A percentile compares a stretch with the other conserved stretches of the same genome.
Evolutionary conservation across 2,329 filamentous ascomycete genomes (phyloP).

Genomic region (Colletotrichum euphorbiae): DNA sequence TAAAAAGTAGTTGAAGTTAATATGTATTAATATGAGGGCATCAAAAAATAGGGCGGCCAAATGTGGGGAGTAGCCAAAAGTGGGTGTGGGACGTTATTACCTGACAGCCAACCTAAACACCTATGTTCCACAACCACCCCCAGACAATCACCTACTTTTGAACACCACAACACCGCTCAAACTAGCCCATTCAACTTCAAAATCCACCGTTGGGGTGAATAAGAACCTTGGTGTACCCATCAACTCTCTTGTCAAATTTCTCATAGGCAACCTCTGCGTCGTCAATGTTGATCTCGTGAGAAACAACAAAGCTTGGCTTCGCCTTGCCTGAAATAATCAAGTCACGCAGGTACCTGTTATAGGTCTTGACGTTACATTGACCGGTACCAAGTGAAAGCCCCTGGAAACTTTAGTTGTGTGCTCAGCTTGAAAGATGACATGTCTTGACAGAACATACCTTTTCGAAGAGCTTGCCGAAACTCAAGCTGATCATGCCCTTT

Average conservation of each 20-base stretch:
- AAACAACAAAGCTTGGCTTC: conserved; percentile 75
- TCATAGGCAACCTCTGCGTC: conserved; percentile 71
- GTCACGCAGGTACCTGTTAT: conserved; percentile 74
- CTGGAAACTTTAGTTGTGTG: conserved; percentile 46
- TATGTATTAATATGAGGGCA: too few species aligned
- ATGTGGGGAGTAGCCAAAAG: too few species aligned
- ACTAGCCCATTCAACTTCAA: background rate
- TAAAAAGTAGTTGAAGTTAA: too few species aligned
- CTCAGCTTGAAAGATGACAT: background rate
- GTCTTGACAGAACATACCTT: conserved; percentile 59
- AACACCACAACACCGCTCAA: background rate
- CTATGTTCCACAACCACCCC: background rate
- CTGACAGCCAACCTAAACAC: too few species aligned
- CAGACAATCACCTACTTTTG: background rate
- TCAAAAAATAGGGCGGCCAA: too few species aligned
- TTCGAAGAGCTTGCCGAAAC: conserved; percentile 76
- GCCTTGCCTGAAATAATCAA: conserved; percentile 73
- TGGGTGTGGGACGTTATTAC: too few species aligned
- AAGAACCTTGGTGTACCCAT: conserved; percentile 76
- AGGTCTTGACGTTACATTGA: conserved; percentile 76
- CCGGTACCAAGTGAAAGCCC: conserved; percentile 70
- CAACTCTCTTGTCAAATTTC: conserved; percentile 74
- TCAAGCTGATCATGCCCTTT: conserved; percentile 73
- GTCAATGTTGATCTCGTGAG: conserved; percentile 72
- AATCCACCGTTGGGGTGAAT: conserved; percentile 72